Percentiles rank a stretch among this genome's conserved stretches.
Conservation (phyloP, 1,284 basidiomycete species). For the Ustanciosporium gigantosporum region DNA sequence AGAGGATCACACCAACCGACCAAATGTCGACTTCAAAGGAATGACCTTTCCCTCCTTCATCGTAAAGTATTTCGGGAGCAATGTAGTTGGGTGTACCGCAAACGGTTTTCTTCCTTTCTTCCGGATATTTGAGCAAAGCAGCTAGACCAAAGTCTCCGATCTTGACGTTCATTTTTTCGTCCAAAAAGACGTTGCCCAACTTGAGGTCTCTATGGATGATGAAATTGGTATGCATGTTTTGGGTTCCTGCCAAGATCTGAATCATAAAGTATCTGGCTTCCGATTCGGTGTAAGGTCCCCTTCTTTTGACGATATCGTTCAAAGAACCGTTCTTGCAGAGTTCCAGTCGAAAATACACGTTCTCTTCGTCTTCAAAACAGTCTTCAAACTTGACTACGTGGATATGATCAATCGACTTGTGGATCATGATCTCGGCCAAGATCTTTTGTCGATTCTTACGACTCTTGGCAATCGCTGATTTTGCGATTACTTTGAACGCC, state of each 20-base stretch:
- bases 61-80: conserved; percentile 94
- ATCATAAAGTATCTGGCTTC: conserved; percentile 91
- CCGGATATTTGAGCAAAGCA: conserved; percentile 91
- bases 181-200: conserved; percentile 92
- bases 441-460: conserved; percentile 68
- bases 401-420: conserved; percentile 84
- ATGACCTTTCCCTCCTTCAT: conserved; percentile 91
- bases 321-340: conserved; percentile 80
- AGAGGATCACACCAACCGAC: conserved; percentile 91
- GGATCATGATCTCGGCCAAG: conserved; percentile 98
- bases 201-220: conserved; percentile 74
- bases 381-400: conserved; percentile 91
- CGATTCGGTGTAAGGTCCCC: conserved; percentile 85
- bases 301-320: conserved; percentile 87
- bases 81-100: conserved; percentile 99
- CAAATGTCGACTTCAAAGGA: conserved; percentile 98
- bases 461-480: conserved; percentile 60
- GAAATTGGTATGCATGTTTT: conserved; percentile 89
- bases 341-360: conserved; percentile 96
- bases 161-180: conserved; percentile 88
- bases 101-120: conserved; percentile 96
- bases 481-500: conserved; percentile 63
- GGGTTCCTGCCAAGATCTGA: conserved; percentile 90
- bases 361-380: conserved; percentile 91
- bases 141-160: conserved; percentile 97